Percentiles rank a stretch among this genome's conserved stretches.
Evolutionary conservation across 345 rosid genomes (phyloP).

Genomic region (Iberis pinnata): DNA sequence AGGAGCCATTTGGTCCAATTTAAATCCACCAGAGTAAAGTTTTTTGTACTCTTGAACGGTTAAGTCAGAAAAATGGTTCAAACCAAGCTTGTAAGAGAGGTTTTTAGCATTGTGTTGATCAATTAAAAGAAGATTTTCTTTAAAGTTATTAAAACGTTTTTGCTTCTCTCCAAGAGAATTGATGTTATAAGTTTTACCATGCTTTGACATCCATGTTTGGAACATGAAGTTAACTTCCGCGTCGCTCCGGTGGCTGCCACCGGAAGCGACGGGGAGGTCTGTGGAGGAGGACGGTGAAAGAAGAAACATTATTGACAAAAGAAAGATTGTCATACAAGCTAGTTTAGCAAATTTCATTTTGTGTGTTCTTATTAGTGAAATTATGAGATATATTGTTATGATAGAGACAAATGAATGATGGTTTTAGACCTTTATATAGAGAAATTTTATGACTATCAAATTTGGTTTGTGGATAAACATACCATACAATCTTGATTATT

Average conservation of each 20-base stretch:
- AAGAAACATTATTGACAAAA: conserved; percentile 32
- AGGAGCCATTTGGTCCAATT: conserved; percentile 22
- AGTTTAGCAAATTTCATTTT: conserved; percentile 32
- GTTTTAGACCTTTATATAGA: no score
- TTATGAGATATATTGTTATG: not conserved
- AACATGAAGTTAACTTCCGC: conserved; percentile 47
- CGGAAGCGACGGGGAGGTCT: conserved; percentile 38
- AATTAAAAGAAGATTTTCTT: conserved; percentile 67
- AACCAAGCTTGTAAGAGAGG: conserved; percentile 52
- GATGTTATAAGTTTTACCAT: conserved; percentile 49
- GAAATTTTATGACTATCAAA: no score
- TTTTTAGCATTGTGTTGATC: conserved; percentile 63
- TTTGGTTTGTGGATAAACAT: no score
- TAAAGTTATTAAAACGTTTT: conserved; percentile 53
- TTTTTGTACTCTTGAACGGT: conserved; percentile 78
- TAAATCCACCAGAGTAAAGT: conserved; percentile 35
- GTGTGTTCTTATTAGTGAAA: not conserved
- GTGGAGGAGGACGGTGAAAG: conserved; percentile 38
- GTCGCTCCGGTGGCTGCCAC: conserved; percentile 46
- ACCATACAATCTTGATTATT: no score
- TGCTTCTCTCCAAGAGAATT: conserved; percentile 67
- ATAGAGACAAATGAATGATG: no score
- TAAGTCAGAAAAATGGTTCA: conserved; percentile 77
- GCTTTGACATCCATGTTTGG: conserved; percentile 64
- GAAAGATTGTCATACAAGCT: no score